A percentile compares a stretch with the other conserved stretches of the same genome.
Evolutionary conservation across 148 eudicot species (phyloP).

Genomic region (Gaultheria prostrata): DNA sequence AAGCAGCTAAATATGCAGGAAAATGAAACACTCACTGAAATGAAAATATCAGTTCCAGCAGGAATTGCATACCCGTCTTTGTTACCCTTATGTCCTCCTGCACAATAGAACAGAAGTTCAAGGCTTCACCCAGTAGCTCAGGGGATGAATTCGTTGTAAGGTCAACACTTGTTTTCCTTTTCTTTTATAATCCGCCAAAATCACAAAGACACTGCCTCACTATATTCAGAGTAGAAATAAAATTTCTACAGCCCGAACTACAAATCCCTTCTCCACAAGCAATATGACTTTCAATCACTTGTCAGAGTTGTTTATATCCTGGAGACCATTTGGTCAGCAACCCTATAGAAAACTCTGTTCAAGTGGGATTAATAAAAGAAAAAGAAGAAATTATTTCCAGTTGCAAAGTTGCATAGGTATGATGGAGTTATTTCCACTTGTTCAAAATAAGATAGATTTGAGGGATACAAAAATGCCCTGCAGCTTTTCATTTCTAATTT

Average conservation of each 20-base stretch:
- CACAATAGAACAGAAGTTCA: constrained; percentile 19
- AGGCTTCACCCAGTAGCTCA: background rate
- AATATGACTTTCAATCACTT: background rate
- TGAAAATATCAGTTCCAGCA: constrained; percentile 80
- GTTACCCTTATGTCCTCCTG: constrained; percentile 84
- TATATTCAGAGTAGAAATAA: background rate
- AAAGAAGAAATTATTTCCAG: background rate
- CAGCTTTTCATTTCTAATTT: background rate
- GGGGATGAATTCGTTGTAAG: background rate
- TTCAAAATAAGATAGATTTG: background rate
- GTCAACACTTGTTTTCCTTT: background rate
- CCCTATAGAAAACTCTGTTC: background rate
- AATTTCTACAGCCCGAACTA: background rate
- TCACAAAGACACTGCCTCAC: background rate
- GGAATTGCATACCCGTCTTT: constrained; percentile 83
- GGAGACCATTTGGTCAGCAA: background rate
- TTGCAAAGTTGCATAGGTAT: background rate
- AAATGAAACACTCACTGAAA: constrained; percentile 60
- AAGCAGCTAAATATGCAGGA: constrained; percentile 11
- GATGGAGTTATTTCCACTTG: background rate
- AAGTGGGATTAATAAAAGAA: background rate
- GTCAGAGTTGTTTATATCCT: background rate
- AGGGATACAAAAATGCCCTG: background rate
- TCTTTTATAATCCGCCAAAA: constrained; percentile 2
- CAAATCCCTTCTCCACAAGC: background rate